phyloP scores from a whole-genome alignment of 2,329 filamentous ascomycete genomes.

The Rutstroemia sp. region DNA sequence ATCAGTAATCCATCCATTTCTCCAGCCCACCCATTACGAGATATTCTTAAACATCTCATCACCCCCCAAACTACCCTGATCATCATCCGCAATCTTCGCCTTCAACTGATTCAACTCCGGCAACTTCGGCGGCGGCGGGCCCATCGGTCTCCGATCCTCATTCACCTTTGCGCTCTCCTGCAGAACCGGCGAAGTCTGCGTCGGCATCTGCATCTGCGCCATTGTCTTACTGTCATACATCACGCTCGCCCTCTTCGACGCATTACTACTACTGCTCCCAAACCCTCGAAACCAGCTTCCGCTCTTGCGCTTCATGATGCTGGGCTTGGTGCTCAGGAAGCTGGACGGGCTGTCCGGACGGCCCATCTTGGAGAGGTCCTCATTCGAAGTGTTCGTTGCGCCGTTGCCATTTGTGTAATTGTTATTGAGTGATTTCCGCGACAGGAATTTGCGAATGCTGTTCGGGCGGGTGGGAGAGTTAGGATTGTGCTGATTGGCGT shows the following conservation, averaged over 20 bases:
- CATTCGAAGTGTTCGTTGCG: slow-evolving; percentile 17
- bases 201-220: neutral
- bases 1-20: slow-evolving; percentile 18
- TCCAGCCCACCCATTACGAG: slow-evolving; percentile 21
- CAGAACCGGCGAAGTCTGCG: neutral
- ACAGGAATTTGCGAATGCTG: slow-evolving; percentile 32
- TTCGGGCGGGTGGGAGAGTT: slow-evolving; percentile 13
- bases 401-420: slow-evolving; percentile 26
- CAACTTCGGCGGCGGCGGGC: slow-evolving; percentile 28
- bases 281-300: slow-evolving; percentile 28
- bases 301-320: slow-evolving; percentile 22
- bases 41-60: slow-evolving; percentile 32
- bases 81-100: slow-evolving; percentile 24
- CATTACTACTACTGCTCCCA: slow-evolving; percentile 17
- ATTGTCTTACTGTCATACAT: slow-evolving; percentile 10
- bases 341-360: slow-evolving; percentile 27
- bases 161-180: slow-evolving; percentile 14
- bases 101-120: slow-evolving; percentile 29
- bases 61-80: slow-evolving; percentile 26
- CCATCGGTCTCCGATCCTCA: slow-evolving; percentile 15
- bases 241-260: slow-evolving; percentile 18
- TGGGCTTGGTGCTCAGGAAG: slow-evolving; percentile 18
- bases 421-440: slow-evolving; percentile 29
- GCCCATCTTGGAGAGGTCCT: slow-evolving; percentile 21
- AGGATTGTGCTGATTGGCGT: slow-evolving; percentile 20